A percentile compares a stretch with the other conserved stretches of the same genome.
Conservation (phyloP, 139 green algal species). For the Coccomyxa sp. region DNA sequence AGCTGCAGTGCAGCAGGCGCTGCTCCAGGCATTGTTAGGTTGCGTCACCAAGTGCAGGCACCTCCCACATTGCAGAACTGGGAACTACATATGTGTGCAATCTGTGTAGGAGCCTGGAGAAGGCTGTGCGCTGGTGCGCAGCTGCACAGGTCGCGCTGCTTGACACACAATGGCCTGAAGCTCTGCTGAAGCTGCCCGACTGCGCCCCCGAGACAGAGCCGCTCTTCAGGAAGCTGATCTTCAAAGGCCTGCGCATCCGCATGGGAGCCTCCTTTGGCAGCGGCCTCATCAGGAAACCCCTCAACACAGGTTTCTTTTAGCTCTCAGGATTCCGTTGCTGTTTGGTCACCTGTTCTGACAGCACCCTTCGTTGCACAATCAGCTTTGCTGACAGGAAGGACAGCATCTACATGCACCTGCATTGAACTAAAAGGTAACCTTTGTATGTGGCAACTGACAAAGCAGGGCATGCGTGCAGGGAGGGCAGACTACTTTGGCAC, state of each 20-base stretch:
- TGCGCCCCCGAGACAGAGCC: conserved; percentile 27
- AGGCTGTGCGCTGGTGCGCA: conserved; percentile 40
- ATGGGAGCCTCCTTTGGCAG: conserved; percentile 70
- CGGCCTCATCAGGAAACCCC: conserved; percentile 52
- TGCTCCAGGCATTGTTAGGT: conserved; percentile 39
- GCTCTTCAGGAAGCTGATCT: conserved; percentile 35
- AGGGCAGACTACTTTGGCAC: conserved; percentile 80
- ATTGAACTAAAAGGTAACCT: not conserved
- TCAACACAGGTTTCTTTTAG: conserved; percentile 58
- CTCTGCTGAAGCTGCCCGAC: conserved; percentile 53
- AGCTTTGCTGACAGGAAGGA: not conserved
- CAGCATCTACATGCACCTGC: not conserved
- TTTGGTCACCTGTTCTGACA: not conserved
- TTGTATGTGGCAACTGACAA: not conserved
- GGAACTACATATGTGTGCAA: no score
- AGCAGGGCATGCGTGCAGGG: conserved; percentile 21
- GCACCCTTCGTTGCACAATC: not conserved
- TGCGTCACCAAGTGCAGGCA: no score
- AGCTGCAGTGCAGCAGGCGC: conserved; percentile 56
- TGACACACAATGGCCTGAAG: conserved; percentile 52
- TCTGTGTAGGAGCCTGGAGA: conserved; percentile 30
- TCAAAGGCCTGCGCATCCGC: conserved; percentile 63
- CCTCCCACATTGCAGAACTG: no score
- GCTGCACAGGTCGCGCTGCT: conserved; percentile 68
- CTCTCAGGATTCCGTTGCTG: not conserved